phyloP scores from a whole-genome alignment of 2,329 filamentous ascomycete species.

The Nakataea oryzae region DNA sequence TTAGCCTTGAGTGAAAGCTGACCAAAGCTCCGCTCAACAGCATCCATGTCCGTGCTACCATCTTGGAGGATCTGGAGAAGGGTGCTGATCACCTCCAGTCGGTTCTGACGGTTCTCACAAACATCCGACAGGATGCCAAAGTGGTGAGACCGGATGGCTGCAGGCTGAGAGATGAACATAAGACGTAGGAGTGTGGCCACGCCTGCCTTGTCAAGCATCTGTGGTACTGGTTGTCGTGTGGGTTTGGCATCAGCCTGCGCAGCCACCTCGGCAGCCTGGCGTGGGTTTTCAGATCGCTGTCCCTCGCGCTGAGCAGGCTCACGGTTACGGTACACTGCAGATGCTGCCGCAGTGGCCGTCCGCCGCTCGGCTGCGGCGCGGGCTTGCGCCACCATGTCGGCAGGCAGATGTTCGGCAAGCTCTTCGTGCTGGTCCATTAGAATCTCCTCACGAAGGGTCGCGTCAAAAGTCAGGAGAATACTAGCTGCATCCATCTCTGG shows the following conservation, averaged over 20 bases:
- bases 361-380: conserved; percentile 50
- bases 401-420: conserved; percentile 71
- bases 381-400: conserved; percentile 78
- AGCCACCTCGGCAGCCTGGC: background rate
- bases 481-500: conserved; percentile 84
- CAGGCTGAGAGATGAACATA: conserved; percentile 94
- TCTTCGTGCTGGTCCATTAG: conserved; percentile 88
- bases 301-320: conserved; percentile 7
- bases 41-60: conserved; percentile 83
- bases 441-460: conserved; percentile 73
- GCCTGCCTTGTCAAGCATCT: conserved; percentile 94
- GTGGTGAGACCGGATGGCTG: conserved; percentile 72
- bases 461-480: conserved; percentile 83
- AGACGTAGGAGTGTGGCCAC: conserved; percentile 93
- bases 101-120: conserved; percentile 92
- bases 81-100: conserved; percentile 86
- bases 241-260: conserved; percentile 34
- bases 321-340: conserved; percentile 16
- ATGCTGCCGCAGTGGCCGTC: conserved; percentile 12
- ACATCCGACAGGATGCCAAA: conserved; percentile 84
- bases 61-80: conserved; percentile 91
- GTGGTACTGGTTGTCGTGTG: conserved; percentile 72
- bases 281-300: background rate
- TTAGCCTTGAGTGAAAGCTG: conserved; percentile 87
- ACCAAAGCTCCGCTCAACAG: conserved; percentile 90